These are phyloP conservation scores for Aspergillus sclerotialis DNA, from an alignment of 2,329 filamentous ascomycete species.

Conservation along the genomic window DNA sequence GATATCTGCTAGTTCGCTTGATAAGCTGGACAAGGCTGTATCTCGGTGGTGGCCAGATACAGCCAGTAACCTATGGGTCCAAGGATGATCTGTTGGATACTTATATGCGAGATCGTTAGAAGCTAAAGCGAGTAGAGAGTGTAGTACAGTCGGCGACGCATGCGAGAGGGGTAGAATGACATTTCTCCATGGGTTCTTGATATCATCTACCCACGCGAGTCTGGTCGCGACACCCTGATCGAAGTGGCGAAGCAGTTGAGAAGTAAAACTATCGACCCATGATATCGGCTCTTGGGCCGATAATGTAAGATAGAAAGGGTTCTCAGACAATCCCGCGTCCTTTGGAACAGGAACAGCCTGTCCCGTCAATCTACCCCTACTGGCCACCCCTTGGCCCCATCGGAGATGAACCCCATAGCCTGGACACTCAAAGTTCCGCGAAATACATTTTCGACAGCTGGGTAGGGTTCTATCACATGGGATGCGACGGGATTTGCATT, in stretches of 20 bases:
- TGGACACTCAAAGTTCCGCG: constrained; percentile 4
- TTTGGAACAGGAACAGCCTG: constrained; percentile 3
- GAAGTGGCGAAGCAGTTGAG: constrained; percentile 18
- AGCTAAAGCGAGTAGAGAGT: constrained; percentile 17
- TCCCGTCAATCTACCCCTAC: constrained; percentile 11
- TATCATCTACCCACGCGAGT: constrained; percentile 21
- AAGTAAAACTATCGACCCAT: too few species aligned
- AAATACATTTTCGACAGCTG: constrained; percentile 2
- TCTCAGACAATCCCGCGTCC: neutral
- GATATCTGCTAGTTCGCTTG: constrained; percentile 6
- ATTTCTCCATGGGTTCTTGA: constrained; percentile 17
- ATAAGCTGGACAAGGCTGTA: constrained; percentile 7
- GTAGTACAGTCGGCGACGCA: constrained; percentile 14
- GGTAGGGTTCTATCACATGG: constrained; percentile 6
- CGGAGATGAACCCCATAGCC: constrained; percentile 8
- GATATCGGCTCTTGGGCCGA: too few species aligned
- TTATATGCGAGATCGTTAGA: constrained; percentile 15
- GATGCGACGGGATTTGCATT: constrained; percentile 1
- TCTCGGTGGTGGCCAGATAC: constrained; percentile 7
- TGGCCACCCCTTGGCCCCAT: constrained; percentile 8
- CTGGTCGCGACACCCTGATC: constrained; percentile 13
- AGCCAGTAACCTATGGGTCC: constrained; percentile 3
- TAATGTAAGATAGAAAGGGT: neutral
- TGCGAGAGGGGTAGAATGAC: constrained; percentile 18
- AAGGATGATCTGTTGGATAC: constrained; percentile 6